Percentiles rank a stretch among this genome's conserved stretches.
These are phyloP conservation scores for Senecio squalidus DNA, from an alignment of 140 eudicot genomes.

Conservation along the genomic window DNA sequence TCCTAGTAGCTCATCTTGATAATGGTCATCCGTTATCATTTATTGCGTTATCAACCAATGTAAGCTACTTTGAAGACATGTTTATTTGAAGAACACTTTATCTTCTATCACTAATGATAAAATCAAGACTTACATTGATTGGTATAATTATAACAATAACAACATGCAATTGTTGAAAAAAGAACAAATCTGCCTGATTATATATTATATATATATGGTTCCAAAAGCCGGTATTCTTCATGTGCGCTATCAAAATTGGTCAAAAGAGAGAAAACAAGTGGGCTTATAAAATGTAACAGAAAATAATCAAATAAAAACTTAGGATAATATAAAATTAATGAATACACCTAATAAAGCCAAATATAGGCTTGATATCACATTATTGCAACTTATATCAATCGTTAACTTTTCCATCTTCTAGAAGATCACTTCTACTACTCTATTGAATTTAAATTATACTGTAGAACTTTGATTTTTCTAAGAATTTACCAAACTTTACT, in stretches of 20 bases:
- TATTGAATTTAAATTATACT: too few relatives aligned
- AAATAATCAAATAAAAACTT: not conserved
- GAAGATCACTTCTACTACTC: conserved; percentile 4
- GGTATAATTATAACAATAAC: too few relatives aligned
- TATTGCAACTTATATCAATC: not conserved
- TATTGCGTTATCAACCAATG: too few relatives aligned
- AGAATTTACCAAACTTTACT: too few relatives aligned
- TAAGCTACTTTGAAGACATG: too few relatives aligned
- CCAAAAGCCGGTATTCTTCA: not conserved
- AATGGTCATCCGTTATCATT: too few relatives aligned
- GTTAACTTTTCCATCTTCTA: conserved; percentile 10
- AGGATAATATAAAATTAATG: not conserved
- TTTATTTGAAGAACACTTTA: too few relatives aligned
- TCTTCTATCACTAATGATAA: too few relatives aligned
- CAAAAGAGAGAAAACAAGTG: conserved; percentile 5
- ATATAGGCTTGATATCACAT: conserved; percentile 16
- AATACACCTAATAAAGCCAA: conserved; percentile 22
- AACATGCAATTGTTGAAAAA: not conserved
- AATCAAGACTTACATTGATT: too few relatives aligned
- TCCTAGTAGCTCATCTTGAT: too few relatives aligned
- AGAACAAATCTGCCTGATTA: too few relatives aligned
- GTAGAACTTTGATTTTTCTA: too few relatives aligned
- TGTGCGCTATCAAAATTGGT: conserved; percentile 1
- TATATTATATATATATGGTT: not conserved
- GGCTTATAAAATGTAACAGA: not conserved